These are phyloP conservation scores for Macrophomina pseudophaseolina DNA, from an alignment of 2,329 filamentous ascomycete genomes.

Conservation along the genomic window DNA sequence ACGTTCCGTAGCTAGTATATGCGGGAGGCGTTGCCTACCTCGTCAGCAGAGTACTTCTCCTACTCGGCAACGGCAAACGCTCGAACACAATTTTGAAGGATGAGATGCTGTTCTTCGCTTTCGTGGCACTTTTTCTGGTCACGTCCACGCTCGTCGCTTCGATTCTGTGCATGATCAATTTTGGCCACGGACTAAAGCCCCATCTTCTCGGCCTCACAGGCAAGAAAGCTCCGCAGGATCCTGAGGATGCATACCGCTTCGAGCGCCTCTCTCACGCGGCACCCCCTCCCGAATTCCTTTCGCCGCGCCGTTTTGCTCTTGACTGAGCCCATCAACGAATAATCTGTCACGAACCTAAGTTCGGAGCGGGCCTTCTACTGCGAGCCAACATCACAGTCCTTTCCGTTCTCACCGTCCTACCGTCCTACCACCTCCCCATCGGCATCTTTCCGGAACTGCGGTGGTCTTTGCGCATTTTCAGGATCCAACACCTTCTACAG, in stretches of 20 bases:
- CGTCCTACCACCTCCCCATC: not conserved
- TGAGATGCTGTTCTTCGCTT: slow-evolving; percentile 34
- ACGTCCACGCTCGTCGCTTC: slow-evolving; percentile 26
- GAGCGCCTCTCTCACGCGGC: slow-evolving; percentile 11
- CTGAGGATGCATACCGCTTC: slow-evolving; percentile 12
- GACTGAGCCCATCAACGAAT: not conserved
- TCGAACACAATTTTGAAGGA: slow-evolving; percentile 32
- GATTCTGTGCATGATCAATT: slow-evolving; percentile 32
- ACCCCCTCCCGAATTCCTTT: not conserved
- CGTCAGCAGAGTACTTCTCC: slow-evolving; percentile 32
- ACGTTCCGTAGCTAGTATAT: slow-evolving; percentile 27
- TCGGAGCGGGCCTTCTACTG: not conserved
- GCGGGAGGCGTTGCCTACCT: slow-evolving; percentile 33
- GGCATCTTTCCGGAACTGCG: not conserved
- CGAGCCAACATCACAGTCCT: not conserved
- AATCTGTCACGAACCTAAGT: not conserved
- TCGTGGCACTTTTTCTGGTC: slow-evolving; percentile 24
- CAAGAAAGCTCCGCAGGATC: slow-evolving; percentile 3
- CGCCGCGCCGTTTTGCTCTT: slow-evolving; percentile 6
- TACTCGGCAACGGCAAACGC: slow-evolving; percentile 27
- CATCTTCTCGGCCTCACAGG: slow-evolving; percentile 28
- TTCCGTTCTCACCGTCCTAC: not conserved
- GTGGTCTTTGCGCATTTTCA: not conserved
- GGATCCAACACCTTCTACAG: not conserved
- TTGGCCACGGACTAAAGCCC: slow-evolving; percentile 34